phyloP scores from a whole-genome alignment of 371 early-diverging fungal genomes.

The Amoeboaphelidium protococcarum region DNA sequence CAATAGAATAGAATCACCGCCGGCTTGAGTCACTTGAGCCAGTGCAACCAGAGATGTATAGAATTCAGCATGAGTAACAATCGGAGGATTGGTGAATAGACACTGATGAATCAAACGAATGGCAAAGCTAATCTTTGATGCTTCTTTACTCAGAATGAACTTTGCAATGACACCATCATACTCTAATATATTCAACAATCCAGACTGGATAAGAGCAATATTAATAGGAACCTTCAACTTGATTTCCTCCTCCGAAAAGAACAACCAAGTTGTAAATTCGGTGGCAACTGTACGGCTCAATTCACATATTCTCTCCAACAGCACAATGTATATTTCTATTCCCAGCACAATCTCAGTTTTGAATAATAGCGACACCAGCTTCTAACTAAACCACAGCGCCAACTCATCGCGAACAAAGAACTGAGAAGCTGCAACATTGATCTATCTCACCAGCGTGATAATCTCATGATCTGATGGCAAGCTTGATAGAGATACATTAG shows the following conservation, averaged over 20 bases:
- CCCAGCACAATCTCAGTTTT: conserved; percentile 37
- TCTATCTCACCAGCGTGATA: not conserved
- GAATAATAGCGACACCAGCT: conserved; percentile 49
- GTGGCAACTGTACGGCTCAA: conserved; percentile 38
- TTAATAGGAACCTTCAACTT: not conserved
- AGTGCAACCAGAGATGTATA: no score
- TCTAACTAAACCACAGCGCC: not conserved
- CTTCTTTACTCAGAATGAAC: not conserved
- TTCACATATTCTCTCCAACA: conserved; percentile 55
- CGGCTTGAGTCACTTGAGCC: no score
- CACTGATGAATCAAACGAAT: not conserved
- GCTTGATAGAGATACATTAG: not conserved
- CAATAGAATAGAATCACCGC: no score
- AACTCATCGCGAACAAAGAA: not conserved
- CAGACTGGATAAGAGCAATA: not conserved
- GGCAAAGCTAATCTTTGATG: not conserved
- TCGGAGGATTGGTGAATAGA: not conserved
- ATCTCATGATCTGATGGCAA: not conserved
- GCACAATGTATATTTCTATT: conserved; percentile 46
- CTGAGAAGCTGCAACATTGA: not conserved
- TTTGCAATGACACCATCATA: not conserved
- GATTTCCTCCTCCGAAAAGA: conserved; percentile 67
- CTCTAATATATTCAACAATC: not conserved
- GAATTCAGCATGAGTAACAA: not conserved
- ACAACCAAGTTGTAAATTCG: conserved; percentile 67